These are phyloP conservation scores for Citrus medica DNA, from an alignment of 345 rosid genomes.

Conservation along the genomic window DNA sequence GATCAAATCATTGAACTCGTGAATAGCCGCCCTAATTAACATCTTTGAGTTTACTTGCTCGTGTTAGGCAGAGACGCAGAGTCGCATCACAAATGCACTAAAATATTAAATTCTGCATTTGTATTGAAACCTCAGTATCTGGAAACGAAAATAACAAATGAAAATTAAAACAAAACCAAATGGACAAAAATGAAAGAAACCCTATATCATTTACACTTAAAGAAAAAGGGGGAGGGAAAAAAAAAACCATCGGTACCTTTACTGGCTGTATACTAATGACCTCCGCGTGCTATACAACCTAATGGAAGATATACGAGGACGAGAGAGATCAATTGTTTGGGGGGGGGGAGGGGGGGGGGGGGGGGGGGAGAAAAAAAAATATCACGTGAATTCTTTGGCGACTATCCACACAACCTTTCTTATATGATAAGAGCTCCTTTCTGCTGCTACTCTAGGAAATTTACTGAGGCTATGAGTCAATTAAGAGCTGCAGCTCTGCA, in stretches of 20 bases:
- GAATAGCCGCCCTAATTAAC: too few species aligned
- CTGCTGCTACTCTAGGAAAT: background rate
- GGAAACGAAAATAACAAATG: background rate
- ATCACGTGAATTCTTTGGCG: conserved; percentile 4
- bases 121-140: background rate
- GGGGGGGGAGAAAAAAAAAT: background rate
- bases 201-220: conserved; percentile 21
- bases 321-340: conserved; percentile 5
- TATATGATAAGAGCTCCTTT: background rate
- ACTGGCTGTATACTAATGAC: conserved; percentile 12
- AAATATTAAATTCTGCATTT: background rate
- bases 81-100: background rate
- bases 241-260: conserved; percentile 3
- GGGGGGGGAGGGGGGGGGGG: background rate
- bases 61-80: background rate
- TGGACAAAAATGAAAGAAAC: background rate
- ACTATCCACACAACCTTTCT: conserved; percentile 1
- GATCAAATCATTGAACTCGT: too few species aligned
- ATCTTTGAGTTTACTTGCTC: background rate
- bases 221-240: background rate
- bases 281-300: conserved; percentile 11
- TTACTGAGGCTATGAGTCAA: conserved; percentile 2
- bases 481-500: background rate
- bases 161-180: background rate
- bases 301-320: background rate